A percentile compares a stretch with the other conserved stretches of the same genome.
Conservation (phyloP, 2,329 filamentous ascomycete genomes). For the Apiospora malaysiana region DNA sequence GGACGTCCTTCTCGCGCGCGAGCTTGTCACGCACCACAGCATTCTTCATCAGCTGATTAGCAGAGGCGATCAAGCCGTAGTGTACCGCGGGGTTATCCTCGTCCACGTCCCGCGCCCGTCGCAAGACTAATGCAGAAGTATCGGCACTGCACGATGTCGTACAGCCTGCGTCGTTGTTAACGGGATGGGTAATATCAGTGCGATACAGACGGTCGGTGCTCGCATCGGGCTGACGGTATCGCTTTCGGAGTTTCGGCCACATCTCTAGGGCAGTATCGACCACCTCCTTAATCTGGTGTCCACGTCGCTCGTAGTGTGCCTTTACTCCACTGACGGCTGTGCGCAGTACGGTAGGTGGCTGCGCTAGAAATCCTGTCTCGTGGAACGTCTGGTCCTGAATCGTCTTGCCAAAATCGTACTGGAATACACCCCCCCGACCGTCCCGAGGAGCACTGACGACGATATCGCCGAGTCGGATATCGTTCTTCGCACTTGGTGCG, state of each 20-base stretch:
- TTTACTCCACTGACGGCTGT: slow-evolving; percentile 27
- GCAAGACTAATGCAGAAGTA: neutral
- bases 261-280: neutral
- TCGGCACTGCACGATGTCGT: neutral
- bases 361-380: slow-evolving; percentile 24
- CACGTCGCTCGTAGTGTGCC: neutral
- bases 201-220: neutral
- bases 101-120: neutral
- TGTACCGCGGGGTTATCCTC: slow-evolving; percentile 23
- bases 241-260: neutral
- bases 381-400: slow-evolving; percentile 29
- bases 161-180: neutral
- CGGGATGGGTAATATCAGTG: neutral
- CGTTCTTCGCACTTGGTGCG: slow-evolving; percentile 26
- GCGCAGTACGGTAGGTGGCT: slow-evolving; percentile 17
- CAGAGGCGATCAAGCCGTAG: slow-evolving; percentile 29
- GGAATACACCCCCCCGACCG: slow-evolving; percentile 35
- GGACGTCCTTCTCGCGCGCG: slow-evolving; percentile 19
- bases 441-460: slow-evolving; percentile 35
- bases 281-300: slow-evolving; percentile 15
- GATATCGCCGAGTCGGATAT: slow-evolving; percentile 41
- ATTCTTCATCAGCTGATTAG: slow-evolving; percentile 29
- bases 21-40: slow-evolving; percentile 24
- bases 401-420: slow-evolving; percentile 41
- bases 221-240: neutral